Conservation (phyloP, 192 early-diverging fungal genomes). For the Entomortierella beljakovae region DNA sequence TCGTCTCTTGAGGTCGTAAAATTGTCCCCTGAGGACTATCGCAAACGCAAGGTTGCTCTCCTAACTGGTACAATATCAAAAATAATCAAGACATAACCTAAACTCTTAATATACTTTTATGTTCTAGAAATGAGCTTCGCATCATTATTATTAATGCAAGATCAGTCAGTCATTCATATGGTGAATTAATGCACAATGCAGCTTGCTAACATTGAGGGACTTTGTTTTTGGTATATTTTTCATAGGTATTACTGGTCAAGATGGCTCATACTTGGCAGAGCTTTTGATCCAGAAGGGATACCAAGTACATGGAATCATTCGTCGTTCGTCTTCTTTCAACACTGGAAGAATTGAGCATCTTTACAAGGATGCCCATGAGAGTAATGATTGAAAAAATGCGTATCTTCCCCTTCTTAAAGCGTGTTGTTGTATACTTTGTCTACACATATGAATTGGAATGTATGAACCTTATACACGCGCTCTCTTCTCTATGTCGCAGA, state of each 20-base stretch:
- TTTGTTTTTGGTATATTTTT: too few relatives aligned
- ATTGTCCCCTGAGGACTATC: constrained; percentile 67
- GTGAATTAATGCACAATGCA: too few relatives aligned
- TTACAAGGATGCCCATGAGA: constrained; percentile 75
- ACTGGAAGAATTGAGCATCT: constrained; percentile 83
- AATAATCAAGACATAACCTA: too few relatives aligned
- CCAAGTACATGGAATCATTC: constrained; percentile 82
- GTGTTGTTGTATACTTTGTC: too few relatives aligned
- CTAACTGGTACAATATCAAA: constrained; percentile 61
- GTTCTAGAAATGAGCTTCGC: not conserved
- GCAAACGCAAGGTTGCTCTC: constrained; percentile 68
- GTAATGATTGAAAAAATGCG: constrained; percentile 44
- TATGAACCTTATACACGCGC: not conserved
- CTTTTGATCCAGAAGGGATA: constrained; percentile 80
- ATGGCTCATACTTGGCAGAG: constrained; percentile 81
- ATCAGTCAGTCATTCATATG: not conserved
- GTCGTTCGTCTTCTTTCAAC: constrained; percentile 85
- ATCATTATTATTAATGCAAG: too few relatives aligned
- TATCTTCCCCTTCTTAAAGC: too few relatives aligned
- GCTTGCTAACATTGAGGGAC: too few relatives aligned
- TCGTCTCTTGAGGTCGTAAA: constrained; percentile 50
- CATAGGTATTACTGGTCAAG: constrained; percentile 86
- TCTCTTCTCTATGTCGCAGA: constrained; percentile 26
- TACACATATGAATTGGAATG: too few relatives aligned
- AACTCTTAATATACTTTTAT: not conserved